phyloP scores from a whole-genome alignment of 208 protist genomes.

The Acanthamoeba royreba region DNA sequence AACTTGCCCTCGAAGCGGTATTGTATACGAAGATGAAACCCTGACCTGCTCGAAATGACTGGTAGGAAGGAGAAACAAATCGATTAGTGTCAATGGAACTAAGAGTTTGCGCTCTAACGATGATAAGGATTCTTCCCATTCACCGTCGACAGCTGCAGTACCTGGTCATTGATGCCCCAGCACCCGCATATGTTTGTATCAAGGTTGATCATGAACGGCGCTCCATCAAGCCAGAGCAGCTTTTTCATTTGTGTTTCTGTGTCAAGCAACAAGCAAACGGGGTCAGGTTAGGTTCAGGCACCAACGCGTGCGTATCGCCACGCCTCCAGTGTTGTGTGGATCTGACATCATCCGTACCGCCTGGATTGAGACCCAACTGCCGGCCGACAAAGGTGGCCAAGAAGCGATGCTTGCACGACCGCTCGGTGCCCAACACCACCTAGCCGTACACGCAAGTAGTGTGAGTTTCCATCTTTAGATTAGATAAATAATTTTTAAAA shows the following conservation, averaged over 20 bases:
- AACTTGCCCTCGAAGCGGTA: constrained; percentile 35
- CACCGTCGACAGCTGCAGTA: no score
- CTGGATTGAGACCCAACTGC: not conserved
- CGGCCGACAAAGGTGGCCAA: not conserved
- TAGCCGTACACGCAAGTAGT: no score
- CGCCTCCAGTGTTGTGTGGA: no score
- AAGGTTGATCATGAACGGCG: not conserved
- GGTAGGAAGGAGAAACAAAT: not conserved
- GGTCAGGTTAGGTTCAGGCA: no score
- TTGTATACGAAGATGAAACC: constrained; percentile 62
- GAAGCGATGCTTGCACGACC: not conserved
- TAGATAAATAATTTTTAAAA: no score
- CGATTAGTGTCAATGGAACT: not conserved
- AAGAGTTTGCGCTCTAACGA: not conserved
- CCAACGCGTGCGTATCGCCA: no score
- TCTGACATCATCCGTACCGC: no score
- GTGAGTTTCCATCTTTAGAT: no score
- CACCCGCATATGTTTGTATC: not conserved
- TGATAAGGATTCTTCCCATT: no score
- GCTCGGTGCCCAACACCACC: not conserved
- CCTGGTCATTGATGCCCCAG: not conserved
- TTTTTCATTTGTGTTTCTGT: no score
- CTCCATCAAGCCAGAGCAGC: not conserved
- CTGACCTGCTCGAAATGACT: not conserved
- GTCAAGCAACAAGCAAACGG: no score